Percentiles rank a stretch among this genome's conserved stretches.
phyloP scores from a whole-genome alignment of 2,329 filamentous ascomycete species.

The Zarea fungicola region DNA sequence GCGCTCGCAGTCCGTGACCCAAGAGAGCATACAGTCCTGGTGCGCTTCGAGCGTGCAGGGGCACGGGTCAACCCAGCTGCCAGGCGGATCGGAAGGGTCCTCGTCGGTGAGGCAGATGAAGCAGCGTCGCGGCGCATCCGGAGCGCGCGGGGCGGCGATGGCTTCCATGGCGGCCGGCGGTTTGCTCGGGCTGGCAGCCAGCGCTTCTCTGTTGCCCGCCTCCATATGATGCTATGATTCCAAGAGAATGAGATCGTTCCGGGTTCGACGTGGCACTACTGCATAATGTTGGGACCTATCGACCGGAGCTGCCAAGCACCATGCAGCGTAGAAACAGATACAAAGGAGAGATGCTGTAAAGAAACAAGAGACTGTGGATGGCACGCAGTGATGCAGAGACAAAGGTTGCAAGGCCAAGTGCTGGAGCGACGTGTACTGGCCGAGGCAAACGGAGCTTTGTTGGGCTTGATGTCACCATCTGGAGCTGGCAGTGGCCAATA shows the following conservation, averaged over 20 bases:
- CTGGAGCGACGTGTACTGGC: not conserved
- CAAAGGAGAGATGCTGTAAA: too few relatives aligned
- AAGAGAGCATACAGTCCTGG: constrained; percentile 82
- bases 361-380: too few relatives aligned
- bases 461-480: constrained; percentile 1
- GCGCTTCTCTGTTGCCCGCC: not conserved
- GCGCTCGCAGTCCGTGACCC: constrained; percentile 84
- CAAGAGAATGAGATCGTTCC: not conserved
- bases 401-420: not conserved
- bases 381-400: too few relatives aligned
- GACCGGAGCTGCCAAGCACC: not conserved
- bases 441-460: constrained; percentile 4
- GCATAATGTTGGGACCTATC: not conserved
- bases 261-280: not conserved
- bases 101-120: constrained; percentile 60
- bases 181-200: constrained; percentile 8
- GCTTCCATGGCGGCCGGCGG: constrained; percentile 16
- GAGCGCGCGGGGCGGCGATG: constrained; percentile 15
- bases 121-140: constrained; percentile 41
- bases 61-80: constrained; percentile 79
- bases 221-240: not conserved
- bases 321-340: too few relatives aligned
- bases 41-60: constrained; percentile 88
- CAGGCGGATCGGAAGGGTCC: constrained; percentile 41
- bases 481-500: not conserved